Evolutionary conservation across 805 yeast genomes (phyloP).

Genomic region (Nakazawaea peltata): DNA sequence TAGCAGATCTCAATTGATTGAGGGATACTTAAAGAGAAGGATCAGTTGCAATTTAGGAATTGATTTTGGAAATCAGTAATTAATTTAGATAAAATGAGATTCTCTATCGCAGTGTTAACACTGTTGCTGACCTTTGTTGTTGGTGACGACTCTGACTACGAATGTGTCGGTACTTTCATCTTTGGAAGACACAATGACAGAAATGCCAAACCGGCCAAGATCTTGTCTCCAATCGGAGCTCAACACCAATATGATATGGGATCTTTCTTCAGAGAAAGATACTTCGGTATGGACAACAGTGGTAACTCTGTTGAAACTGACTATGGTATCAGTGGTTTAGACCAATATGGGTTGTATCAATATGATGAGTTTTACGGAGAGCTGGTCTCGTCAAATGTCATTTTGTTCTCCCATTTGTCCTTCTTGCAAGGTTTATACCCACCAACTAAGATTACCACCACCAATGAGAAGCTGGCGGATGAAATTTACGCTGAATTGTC

Average conservation of each 20-base stretch:
- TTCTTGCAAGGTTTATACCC: conserved; percentile 43
- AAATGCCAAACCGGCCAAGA: conserved; percentile 34
- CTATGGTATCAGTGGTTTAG: conserved; percentile 22
- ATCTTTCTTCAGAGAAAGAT: conserved; percentile 31
- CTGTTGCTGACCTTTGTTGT: too few species aligned
- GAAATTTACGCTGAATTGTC: conserved; percentile 23
- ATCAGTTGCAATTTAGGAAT: too few species aligned
- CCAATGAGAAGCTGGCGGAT: conserved; percentile 17
- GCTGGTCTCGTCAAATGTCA: conserved; percentile 27
- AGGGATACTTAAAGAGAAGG: too few species aligned
- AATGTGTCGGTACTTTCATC: conserved; percentile 33
- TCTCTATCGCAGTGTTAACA: too few species aligned
- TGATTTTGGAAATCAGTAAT: too few species aligned
- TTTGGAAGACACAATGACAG: conserved; percentile 45
- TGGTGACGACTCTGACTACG: conserved; percentile 18
- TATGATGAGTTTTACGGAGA: conserved; percentile 29
- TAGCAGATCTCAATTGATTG: too few species aligned
- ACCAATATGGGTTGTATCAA: conserved; percentile 26
- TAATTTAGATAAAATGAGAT: too few species aligned
- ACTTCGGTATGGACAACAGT: conserved; percentile 26
- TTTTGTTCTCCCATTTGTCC: conserved; percentile 31
- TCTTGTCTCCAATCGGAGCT: conserved; percentile 37
- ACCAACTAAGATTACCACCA: conserved; percentile 24
- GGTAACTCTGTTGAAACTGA: conserved; percentile 18
- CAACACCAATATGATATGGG: conserved; percentile 29